Conservation (phyloP, 2,329 filamentous ascomycete genomes). For the Xylogone sp. region DNA sequence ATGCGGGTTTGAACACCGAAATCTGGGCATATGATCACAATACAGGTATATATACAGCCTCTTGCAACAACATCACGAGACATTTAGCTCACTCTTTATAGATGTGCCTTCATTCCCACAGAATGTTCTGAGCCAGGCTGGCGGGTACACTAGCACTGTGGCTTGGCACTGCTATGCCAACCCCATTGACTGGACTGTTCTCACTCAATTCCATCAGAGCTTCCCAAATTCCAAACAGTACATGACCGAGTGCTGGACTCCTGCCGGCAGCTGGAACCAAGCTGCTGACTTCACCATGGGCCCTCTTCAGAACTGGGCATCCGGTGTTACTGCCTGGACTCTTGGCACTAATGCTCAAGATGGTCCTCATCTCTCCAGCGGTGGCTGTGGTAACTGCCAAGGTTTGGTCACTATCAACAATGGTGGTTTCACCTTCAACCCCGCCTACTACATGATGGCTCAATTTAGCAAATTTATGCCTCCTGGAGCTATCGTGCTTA, state of each 20-base stretch:
- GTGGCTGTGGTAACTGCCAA: conserved; percentile 37
- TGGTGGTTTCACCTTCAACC: conserved; percentile 39
- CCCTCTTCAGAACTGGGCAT: conserved; percentile 45
- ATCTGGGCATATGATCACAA: conserved; percentile 32
- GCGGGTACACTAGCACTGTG: conserved; percentile 12
- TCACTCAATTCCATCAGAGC: conserved; percentile 33
- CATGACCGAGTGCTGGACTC: conserved; percentile 48
- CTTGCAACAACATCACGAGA: no score
- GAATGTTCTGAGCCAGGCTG: conserved; percentile 18
- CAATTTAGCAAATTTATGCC: conserved; percentile 48
- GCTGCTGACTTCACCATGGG: conserved; percentile 48
- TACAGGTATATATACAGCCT: conserved; percentile 9
- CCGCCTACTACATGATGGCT: conserved; percentile 51
- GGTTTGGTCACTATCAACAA: conserved; percentile 55
- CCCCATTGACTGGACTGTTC: conserved; percentile 17
- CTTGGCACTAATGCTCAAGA: conserved; percentile 38
- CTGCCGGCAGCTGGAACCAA: conserved; percentile 46
- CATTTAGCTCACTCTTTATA: no score
- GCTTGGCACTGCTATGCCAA: conserved; percentile 27
- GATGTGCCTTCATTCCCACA: conserved; percentile 22
- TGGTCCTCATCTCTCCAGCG: conserved; percentile 38
- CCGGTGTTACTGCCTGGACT: conserved; percentile 41
- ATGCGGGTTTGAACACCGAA: conserved; percentile 35
- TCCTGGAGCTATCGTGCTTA: conserved; percentile 38
- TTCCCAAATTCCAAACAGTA: conserved; percentile 38